Conservation (phyloP, 805 yeast genomes). For the Yamadazyma takamatsuzukensis region DNA sequence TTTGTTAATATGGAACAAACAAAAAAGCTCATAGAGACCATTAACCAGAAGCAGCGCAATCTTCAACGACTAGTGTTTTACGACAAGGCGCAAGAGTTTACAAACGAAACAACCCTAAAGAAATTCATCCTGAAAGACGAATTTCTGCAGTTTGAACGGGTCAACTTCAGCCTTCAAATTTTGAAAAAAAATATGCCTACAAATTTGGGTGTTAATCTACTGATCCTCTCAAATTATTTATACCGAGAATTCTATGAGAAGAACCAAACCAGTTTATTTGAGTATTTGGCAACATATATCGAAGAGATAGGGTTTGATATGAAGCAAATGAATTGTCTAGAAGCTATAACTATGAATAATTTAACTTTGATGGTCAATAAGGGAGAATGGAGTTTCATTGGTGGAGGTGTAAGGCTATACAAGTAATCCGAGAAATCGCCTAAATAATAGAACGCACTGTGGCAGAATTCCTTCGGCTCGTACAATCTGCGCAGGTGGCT, state of each 20-base stretch:
- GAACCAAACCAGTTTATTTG: background rate
- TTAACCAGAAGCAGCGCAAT: slow-evolving; percentile 10
- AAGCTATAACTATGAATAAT: background rate
- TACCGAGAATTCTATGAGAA: slow-evolving; percentile 2
- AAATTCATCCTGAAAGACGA: slow-evolving; percentile 5
- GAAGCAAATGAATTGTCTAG: background rate
- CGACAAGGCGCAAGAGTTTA: slow-evolving; percentile 16
- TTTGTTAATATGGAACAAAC: slow-evolving; percentile 10
- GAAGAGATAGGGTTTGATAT: background rate
- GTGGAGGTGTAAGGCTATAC: too few relatives aligned
- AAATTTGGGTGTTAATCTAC: background rate
- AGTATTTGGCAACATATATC: slow-evolving; percentile 2
- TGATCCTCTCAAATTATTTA: background rate
- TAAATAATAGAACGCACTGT: too few relatives aligned
- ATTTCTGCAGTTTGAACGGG: slow-evolving; percentile 7
- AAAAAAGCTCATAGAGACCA: slow-evolving; percentile 6
- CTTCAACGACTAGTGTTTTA: slow-evolving; percentile 11
- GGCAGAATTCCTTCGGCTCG: too few relatives aligned
- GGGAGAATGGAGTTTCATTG: too few relatives aligned
- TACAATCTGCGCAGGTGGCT: too few relatives aligned
- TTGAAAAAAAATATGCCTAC: slow-evolving; percentile 3
- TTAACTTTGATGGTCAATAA: background rate
- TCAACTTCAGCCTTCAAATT: slow-evolving; percentile 5
- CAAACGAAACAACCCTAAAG: slow-evolving; percentile 12
- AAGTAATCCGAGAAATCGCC: too few relatives aligned